Percentiles rank a stretch among this genome's conserved stretches.
These are phyloP conservation scores for Chionographis japonica DNA, from an alignment of 106 monocot genomes.

Conservation along the genomic window DNA sequence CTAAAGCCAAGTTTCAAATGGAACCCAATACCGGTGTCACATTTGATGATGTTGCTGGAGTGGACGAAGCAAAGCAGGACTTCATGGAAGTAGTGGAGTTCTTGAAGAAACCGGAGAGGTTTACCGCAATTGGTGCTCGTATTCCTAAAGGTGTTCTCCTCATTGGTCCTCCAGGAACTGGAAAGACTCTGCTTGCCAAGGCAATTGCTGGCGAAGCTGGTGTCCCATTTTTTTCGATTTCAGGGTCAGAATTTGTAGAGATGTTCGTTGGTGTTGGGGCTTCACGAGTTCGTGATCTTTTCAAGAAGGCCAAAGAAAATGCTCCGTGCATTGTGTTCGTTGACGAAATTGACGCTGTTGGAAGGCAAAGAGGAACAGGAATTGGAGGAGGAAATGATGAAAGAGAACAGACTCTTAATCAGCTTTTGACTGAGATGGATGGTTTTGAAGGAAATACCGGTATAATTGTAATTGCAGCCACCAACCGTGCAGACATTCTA, in stretches of 20 bases:
- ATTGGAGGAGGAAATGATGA: conserved; percentile 97
- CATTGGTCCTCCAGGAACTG: conserved; percentile 96
- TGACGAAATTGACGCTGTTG: conserved; percentile 97
- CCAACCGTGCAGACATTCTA: conserved; percentile 91
- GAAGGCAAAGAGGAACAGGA: conserved; percentile 86
- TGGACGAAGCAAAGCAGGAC: conserved; percentile 98
- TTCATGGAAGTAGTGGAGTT: conserved; percentile 99
- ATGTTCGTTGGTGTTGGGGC: conserved; percentile 99
- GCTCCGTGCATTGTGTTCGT: conserved; percentile 98
- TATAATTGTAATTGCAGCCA: conserved; percentile 86
- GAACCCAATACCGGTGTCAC: conserved; percentile 99
- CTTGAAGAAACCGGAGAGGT: conserved; percentile 97
- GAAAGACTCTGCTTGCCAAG: conserved; percentile 96
- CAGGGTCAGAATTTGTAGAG: conserved; percentile 98
- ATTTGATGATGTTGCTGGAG: conserved; percentile 97
- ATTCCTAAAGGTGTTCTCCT: conserved; percentile 99
- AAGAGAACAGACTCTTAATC: conserved; percentile 89
- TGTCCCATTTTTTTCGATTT: conserved; percentile 97
- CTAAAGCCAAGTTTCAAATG: conserved; percentile 98
- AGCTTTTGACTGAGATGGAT: conserved; percentile 96
- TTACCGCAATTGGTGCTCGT: conserved; percentile 93
- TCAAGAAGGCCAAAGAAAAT: conserved; percentile 97
- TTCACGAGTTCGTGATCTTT: conserved; percentile 88
- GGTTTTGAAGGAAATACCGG: conserved; percentile 96
- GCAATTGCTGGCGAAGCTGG: conserved; percentile 99